A percentile compares a stretch with the other conserved stretches of the same genome.
Conservation (phyloP, 192 early-diverging fungal genomes). For the Lobosporangium transversale region DNA sequence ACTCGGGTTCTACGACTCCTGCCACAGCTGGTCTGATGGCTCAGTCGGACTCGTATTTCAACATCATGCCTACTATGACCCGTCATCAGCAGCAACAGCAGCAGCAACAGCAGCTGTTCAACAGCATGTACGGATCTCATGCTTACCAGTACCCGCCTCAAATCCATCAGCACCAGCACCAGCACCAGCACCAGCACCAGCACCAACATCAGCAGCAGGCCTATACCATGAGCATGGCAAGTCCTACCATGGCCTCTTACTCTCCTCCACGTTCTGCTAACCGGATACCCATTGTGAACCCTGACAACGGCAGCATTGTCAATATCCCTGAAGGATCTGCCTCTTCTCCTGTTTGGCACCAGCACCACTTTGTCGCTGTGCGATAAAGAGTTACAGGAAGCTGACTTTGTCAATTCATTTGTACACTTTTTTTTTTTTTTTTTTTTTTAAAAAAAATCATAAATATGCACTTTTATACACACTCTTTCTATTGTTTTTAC, state of each 20-base stretch:
- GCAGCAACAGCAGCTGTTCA: conserved; percentile 37
- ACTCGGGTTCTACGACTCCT: conserved; percentile 32
- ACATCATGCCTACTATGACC: conserved; percentile 17
- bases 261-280: conserved; percentile 46
- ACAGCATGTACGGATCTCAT: conserved; percentile 39
- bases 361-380: conserved; percentile 55
- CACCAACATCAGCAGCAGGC: conserved; percentile 34
- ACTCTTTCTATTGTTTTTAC: background rate
- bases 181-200: conserved; percentile 6
- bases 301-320: conserved; percentile 46
- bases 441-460: too few relatives aligned
- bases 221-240: conserved; percentile 40
- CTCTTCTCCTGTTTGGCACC: conserved; percentile 31
- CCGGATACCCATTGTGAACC: conserved; percentile 49
- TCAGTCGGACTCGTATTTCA: conserved; percentile 40
- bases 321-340: conserved; percentile 27
- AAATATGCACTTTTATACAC: background rate
- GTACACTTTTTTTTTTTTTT: background rate
- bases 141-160: conserved; percentile 23
- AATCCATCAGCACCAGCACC: conserved; percentile 27
- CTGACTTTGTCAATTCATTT: background rate
- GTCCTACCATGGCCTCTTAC: conserved; percentile 37
- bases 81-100: conserved; percentile 37
- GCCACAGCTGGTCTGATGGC: conserved; percentile 47
- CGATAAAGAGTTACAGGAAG: conserved; percentile 24